These are phyloP conservation scores for Styphnolobium japonicum DNA, from an alignment of 306 rosid genomes.

Conservation along the genomic window DNA sequence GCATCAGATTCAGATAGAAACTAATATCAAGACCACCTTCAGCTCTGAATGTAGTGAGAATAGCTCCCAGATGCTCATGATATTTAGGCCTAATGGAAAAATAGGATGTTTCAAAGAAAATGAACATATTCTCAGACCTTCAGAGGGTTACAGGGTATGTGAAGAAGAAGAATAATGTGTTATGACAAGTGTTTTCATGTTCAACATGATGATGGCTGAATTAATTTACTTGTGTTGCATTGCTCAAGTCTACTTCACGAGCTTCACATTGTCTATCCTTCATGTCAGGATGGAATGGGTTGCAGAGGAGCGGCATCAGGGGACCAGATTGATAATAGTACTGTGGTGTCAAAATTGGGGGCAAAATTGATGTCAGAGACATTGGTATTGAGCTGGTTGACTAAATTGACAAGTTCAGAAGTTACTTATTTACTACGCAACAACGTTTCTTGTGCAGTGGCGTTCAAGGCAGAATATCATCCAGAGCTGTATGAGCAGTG, in stretches of 20 bases:
- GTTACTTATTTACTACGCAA: constrained; percentile 65
- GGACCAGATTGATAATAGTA: constrained; percentile 85
- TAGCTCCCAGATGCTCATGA: neutral
- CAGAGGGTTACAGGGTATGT: no score
- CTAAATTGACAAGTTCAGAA: constrained; percentile 51
- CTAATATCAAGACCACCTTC: neutral
- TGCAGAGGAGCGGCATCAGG: constrained; percentile 66
- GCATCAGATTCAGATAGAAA: constrained; percentile 24
- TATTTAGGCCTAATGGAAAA: neutral
- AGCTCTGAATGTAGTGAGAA: neutral
- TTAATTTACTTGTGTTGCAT: constrained; percentile 68
- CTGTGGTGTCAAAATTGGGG: constrained; percentile 41
- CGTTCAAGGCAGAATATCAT: constrained; percentile 82
- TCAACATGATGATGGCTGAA: neutral
- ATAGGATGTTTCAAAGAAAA: neutral
- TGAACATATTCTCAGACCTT: neutral
- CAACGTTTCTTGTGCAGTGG: constrained; percentile 66
- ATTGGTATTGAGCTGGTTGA: constrained; percentile 52
- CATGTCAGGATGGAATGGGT: constrained; percentile 59
- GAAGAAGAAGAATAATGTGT: neutral
- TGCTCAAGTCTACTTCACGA: constrained; percentile 49
- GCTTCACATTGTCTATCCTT: constrained; percentile 48
- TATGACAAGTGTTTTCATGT: neutral
- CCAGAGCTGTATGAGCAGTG: constrained; percentile 65
- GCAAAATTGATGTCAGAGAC: constrained; percentile 56